Evolutionary conservation across 75 land plant genomes (phyloP), one percentile per base, ranked within the genome.

Genomic region (Sequoia sempervirens): DNA sequence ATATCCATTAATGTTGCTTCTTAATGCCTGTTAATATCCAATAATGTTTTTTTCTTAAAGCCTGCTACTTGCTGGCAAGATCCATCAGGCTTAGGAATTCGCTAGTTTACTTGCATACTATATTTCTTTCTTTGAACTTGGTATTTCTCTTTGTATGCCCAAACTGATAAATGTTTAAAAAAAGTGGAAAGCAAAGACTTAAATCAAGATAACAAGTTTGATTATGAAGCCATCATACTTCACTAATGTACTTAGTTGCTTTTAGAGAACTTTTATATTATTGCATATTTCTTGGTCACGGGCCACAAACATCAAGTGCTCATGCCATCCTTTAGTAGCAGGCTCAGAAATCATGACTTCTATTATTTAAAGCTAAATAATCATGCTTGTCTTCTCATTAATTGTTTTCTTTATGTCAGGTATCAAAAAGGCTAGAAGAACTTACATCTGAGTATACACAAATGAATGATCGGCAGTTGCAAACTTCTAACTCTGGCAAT

Each of bases 361-460:
- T 20, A 45, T 78, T 2, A 45, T n/a, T 78, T 40, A n/a, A 78
- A 10, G 47, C 80, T 70, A 11, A 34, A 30, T 70, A 70, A 11
- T 2, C 37, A 70, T 70, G 14, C 12, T 47, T 23, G 66, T 6
- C 66, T 70, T 70, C 36, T 32, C 36, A 70, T 30, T 32, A 30
- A 30, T 11, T 70, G 45, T 43, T 41, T 45, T 41, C 30, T 26
- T 10, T 43, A 78, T 78, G 80, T 10, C 80, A 78, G 80, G 80
- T 78, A 11, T 43, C 80, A 43, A 78, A 78, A 78, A 78, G 80
- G 32, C 40, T 78, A n/a, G 80, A 78, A 26, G 80, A 78, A 23
- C 80, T 78, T 43, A 26, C 45, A 38, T 12, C 40, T 38, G 80
- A 78, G 14, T 43, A 78, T 78, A 10, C 9, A n/a, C 80, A 45